These are phyloP conservation scores for Tilletia walkeri DNA, from an alignment of 1,284 basidiomycete genomes.

Conservation along the genomic window DNA sequence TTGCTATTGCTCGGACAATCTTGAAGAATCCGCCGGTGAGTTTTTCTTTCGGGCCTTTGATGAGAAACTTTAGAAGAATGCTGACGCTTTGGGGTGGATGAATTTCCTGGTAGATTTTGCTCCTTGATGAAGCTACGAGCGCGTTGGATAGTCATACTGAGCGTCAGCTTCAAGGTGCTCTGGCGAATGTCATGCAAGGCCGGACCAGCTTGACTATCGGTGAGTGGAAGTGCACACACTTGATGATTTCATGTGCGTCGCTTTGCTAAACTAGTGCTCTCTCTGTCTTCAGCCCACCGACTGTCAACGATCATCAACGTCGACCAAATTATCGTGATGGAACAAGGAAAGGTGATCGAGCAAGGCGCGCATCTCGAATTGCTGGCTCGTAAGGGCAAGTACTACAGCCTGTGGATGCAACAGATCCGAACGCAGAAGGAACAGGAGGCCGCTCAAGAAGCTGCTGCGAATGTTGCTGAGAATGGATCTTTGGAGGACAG, in stretches of 20 bases:
- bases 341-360: conserved; percentile 38
- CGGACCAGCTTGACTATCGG: conserved; percentile 50
- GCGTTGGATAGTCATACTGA: conserved; percentile 57
- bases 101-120: conserved; percentile 60
- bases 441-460: conserved; percentile 38
- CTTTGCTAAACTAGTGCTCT: not conserved
- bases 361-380: conserved; percentile 50
- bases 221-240: not conserved
- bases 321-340: conserved; percentile 49
- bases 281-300: conserved; percentile 39
- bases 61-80: not conserved
- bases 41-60: not conserved
- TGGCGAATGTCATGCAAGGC: conserved; percentile 51
- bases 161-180: conserved; percentile 46
- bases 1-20: conserved; percentile 80
- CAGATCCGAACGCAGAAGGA: conserved; percentile 55
- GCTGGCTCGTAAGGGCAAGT: conserved; percentile 36
- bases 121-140: conserved; percentile 76
- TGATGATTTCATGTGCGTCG: not conserved
- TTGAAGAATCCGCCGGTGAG: conserved; percentile 68
- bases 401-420: conserved; percentile 49
- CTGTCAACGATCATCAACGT: conserved; percentile 54
- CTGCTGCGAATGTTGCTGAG: not conserved
- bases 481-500: not conserved
- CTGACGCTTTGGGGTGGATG: not conserved